Conservation (phyloP, 768 basidiomycete species). For the Agrocybe praecox region DNA sequence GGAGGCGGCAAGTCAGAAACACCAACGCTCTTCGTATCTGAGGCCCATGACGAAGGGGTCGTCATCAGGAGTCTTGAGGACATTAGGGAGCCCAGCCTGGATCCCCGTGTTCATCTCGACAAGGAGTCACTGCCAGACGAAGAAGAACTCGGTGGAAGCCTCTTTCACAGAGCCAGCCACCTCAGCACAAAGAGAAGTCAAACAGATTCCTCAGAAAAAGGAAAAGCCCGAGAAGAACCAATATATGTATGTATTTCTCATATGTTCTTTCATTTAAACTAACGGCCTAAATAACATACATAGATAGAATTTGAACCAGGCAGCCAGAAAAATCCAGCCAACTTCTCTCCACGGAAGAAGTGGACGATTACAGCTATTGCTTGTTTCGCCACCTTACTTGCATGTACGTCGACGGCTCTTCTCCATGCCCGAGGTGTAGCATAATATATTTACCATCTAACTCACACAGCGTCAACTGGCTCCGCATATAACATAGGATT, state of each 20-base stretch:
- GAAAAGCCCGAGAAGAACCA: constrained; percentile 14
- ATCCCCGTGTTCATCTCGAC: constrained; percentile 36
- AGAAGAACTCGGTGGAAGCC: constrained; percentile 32
- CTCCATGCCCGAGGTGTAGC: constrained; percentile 17
- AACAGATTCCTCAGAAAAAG: constrained; percentile 9
- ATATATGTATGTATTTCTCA: constrained; percentile 20
- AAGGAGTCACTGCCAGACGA: constrained; percentile 26
- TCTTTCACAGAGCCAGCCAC: constrained; percentile 31
- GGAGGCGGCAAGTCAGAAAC: constrained; percentile 21
- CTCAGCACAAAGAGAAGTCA: constrained; percentile 19
- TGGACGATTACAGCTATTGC: constrained; percentile 50
- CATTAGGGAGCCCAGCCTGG: constrained; percentile 33
- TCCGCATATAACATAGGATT: constrained; percentile 61
- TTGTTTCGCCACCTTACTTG: constrained; percentile 48
- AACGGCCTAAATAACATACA: neutral
- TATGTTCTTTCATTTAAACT: neutral
- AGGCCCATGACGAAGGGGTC: constrained; percentile 20
- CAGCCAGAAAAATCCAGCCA: constrained; percentile 35
- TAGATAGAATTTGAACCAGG: constrained; percentile 28
- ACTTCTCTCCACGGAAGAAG: constrained; percentile 40
- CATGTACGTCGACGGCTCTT: constrained; percentile 37
- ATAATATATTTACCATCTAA: neutral
- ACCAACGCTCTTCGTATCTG: constrained; percentile 15
- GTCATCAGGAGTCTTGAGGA: constrained; percentile 30
- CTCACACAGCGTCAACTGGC: constrained; percentile 45